Conservation (phyloP, 2,329 filamentous ascomycete species). For the Aspergillus nomiae region DNA sequence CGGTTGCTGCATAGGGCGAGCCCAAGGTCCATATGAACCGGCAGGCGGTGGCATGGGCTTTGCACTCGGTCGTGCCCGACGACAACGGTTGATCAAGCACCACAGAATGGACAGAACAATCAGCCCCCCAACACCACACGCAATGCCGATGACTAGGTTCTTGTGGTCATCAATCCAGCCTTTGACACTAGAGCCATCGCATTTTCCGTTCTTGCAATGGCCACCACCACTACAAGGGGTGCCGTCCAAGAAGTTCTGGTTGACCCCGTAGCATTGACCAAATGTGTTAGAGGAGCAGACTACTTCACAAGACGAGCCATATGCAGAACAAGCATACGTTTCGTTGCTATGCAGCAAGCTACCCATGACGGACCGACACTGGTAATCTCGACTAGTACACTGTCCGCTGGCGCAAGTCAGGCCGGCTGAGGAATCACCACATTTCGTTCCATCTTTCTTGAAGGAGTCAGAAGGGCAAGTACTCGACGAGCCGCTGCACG, state of each 20-base stretch:
- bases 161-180: constrained; percentile 78
- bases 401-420: constrained; percentile 87
- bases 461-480: constrained; percentile 74
- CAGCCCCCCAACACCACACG: constrained; percentile 69
- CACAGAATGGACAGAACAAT: constrained; percentile 68
- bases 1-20: constrained; percentile 14
- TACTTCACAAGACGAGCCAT: constrained; percentile 68
- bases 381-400: constrained; percentile 86
- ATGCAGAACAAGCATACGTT: constrained; percentile 72
- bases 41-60: constrained; percentile 21
- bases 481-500: constrained; percentile 71
- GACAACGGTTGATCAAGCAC: constrained; percentile 65
- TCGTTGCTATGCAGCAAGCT: constrained; percentile 71
- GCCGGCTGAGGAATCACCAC: constrained; percentile 59
- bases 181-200: constrained; percentile 71
- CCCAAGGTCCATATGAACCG: constrained; percentile 14
- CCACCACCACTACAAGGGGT: constrained; percentile 82
- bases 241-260: constrained; percentile 92
- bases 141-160: constrained; percentile 79
- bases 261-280: constrained; percentile 70
- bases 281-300: constrained; percentile 70
- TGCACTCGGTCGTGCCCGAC: constrained; percentile 40
- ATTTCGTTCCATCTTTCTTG: constrained; percentile 68
- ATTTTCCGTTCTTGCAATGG: constrained; percentile 75
- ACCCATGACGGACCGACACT: constrained; percentile 85